These are phyloP conservation scores for Hemisphaericaspora xylanilytica DNA, from an alignment of 1,139 yeast genomes.

Conservation along the genomic window DNA sequence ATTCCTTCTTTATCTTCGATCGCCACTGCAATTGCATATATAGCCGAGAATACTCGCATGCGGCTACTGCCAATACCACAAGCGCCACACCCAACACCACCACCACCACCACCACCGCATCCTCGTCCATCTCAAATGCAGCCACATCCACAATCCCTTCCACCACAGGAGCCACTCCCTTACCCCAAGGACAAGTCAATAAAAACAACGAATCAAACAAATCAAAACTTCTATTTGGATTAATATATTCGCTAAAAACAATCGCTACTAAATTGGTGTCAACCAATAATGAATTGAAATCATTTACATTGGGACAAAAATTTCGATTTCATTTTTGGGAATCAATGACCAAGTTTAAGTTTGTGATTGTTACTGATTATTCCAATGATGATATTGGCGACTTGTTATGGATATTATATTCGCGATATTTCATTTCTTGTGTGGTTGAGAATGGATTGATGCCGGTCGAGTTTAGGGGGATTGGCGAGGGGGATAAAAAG, in stretches of 20 bases:
- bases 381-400: slow-evolving; percentile 57
- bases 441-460: slow-evolving; percentile 65
- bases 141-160: slow-evolving; percentile 2
- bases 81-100: neutral
- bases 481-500: slow-evolving; percentile 22
- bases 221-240: slow-evolving; percentile 84
- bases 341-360: slow-evolving; percentile 74
- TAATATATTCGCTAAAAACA: slow-evolving; percentile 73
- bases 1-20: slow-evolving; percentile 86
- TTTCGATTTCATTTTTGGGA: slow-evolving; percentile 80
- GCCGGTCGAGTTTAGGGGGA: slow-evolving; percentile 49
- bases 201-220: slow-evolving; percentile 59
- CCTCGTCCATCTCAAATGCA: slow-evolving; percentile 58
- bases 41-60: no score
- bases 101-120: slow-evolving; percentile 70
- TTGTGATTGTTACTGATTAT: slow-evolving; percentile 72
- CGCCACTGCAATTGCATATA: no score
- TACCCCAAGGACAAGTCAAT: slow-evolving; percentile 45
- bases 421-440: slow-evolving; percentile 61
- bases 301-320: slow-evolving; percentile 62
- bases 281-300: slow-evolving; percentile 50
- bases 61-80: neutral
- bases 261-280: slow-evolving; percentile 64
- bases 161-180: neutral
- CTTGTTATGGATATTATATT: slow-evolving; percentile 65